Evolutionary conservation across 768 basidiomycete genomes (phyloP).

Genomic region (Artomyces pyxidatus): DNA sequence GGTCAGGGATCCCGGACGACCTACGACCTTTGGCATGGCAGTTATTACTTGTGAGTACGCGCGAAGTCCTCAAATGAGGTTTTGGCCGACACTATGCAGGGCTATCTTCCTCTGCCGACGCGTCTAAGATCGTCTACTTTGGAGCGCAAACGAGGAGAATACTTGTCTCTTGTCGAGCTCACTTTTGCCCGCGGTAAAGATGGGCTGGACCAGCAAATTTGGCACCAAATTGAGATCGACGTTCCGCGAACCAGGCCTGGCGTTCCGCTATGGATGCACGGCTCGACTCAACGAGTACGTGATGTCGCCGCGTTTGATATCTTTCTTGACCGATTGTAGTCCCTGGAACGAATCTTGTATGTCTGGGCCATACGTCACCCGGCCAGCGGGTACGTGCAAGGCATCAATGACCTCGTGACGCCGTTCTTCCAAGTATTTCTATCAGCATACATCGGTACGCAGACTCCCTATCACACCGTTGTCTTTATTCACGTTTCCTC

Average conservation of each 20-base stretch:
- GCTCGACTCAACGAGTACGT: slow-evolving; percentile 78
- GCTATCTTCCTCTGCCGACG: slow-evolving; percentile 83
- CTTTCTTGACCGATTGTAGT: slow-evolving; percentile 36
- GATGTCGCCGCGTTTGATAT: slow-evolving; percentile 7
- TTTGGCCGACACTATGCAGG: too few relatives aligned
- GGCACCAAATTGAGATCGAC: slow-evolving; percentile 99
- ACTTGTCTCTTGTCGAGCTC: slow-evolving; percentile 79
- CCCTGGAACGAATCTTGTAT: slow-evolving; percentile 90
- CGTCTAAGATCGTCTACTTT: slow-evolving; percentile 69
- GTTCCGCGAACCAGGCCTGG: slow-evolving; percentile 94
- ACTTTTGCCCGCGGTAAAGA: slow-evolving; percentile 84
- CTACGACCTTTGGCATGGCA: slow-evolving; percentile 93
- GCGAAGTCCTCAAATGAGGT: too few relatives aligned
- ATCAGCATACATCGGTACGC: slow-evolving; percentile 84
- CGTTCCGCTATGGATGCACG: slow-evolving; percentile 85
- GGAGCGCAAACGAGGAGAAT: slow-evolving; percentile 88
- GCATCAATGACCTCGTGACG: slow-evolving; percentile 96
- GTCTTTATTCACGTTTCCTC: neutral
- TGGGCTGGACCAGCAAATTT: slow-evolving; percentile 90
- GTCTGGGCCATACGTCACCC: slow-evolving; percentile 99
- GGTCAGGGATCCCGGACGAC: slow-evolving; percentile 88
- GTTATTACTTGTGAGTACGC: slow-evolving; percentile 67
- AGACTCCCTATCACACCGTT: neutral
- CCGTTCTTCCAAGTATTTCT: slow-evolving; percentile 98
- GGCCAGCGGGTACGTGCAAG: slow-evolving; percentile 97